Evolutionary conservation across 2,329 filamentous ascomycete species (phyloP), one percentile per base, ranked within the genome.

Genomic region (Celoporthe dispersa): DNA sequence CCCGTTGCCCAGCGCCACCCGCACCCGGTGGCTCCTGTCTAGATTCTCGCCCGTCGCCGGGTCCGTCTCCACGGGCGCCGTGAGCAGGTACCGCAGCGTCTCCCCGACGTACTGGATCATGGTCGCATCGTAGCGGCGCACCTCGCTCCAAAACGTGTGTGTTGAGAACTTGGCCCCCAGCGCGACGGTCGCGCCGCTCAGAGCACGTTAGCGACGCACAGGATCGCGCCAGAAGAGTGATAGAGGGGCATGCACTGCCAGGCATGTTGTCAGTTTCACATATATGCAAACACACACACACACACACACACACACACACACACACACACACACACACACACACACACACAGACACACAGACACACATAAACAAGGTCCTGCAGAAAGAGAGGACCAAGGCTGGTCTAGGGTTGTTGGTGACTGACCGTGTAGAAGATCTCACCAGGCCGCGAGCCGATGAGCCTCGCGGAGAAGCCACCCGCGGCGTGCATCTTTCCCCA

Each of bases 31-130:
- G 73, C 90, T 87, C 74, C 85, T 87, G 79, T 97, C 94, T 48
- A 94, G 83, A 71, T 87, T 85, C 76, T 91, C 87, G 28, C 90
- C 90, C 0, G 90, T 93, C 8, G 77, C 78, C 0, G 90, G 84
- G 74, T 94, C 90, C 35, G 84, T 79, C 68, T 91, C 85, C 0
- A 88, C 84, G 2, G 91, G 87, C 0, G 89, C 88, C 0, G 91
- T 86, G 14, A 97, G 85, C 4, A 97, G 86, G 78, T 97, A 97
- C 7, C 94, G 90, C 73, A 93, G 91, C 0, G 93, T 95, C 79
- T 97, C 94, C 66, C 94, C 94, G 19, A 97, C 94, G 77, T 97
- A 97, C 78, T 97, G 93, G 72, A 97, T 91, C 4, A 90, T 85
- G 1, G 92, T 96, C 28, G 93, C 91, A 11, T 90, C 82, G 64